Base-by-base conservation (phyloP, 2,329 filamentous ascomycete species). In the Monosporascus sp. region DNA sequence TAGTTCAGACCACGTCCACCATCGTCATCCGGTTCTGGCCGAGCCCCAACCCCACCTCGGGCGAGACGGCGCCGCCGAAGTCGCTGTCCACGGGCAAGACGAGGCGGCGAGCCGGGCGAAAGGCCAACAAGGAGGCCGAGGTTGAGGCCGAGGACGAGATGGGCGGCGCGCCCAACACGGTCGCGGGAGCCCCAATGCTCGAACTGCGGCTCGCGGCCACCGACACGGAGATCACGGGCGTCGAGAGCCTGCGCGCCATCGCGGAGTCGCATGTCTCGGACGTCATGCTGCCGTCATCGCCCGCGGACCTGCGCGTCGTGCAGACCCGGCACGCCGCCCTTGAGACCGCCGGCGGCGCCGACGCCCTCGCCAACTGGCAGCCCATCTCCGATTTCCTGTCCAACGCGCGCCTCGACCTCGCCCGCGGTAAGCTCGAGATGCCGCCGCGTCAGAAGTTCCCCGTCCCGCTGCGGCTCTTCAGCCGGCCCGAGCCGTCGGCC, bases 21-120 rank as follows among this genome's bases (percentile, higher is more conserved):
- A 69, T 81, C 7, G 60, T 81, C 43, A 66, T 82, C 49, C 73
- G 74, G 51, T 79, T 83, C 58, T 58, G 70, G 20, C 74, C 76
- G 43, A 46, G 43, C 24, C 43, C 43, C 43, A 46, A n/a, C 24
- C 14, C 43, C 40, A 43, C 18, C 17, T 20, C 40, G 18, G 40
- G 40, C 18, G 20, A 43, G 51, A 52, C 28, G 54, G 11, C 22
- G 24, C 11, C 24, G 22, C 15, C 8, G 22, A 46, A 26, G 43
- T 28, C 31, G 4, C 31, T 35, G 11, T 35, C 31, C 31, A 9
- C 31, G 11, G 11, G 31, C 9, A 35, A 35, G 31, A 35, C 11
- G 11, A 35, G 31, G 11, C 31, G 11, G 31, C 31, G 9, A 14
- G 31, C 31, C 9, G 31, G 31, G 11, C 31, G 9, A 35, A 35